phyloP scores from a whole-genome alignment of 2,329 filamentous ascomycete species.

The Aspergillus sp. region DNA sequence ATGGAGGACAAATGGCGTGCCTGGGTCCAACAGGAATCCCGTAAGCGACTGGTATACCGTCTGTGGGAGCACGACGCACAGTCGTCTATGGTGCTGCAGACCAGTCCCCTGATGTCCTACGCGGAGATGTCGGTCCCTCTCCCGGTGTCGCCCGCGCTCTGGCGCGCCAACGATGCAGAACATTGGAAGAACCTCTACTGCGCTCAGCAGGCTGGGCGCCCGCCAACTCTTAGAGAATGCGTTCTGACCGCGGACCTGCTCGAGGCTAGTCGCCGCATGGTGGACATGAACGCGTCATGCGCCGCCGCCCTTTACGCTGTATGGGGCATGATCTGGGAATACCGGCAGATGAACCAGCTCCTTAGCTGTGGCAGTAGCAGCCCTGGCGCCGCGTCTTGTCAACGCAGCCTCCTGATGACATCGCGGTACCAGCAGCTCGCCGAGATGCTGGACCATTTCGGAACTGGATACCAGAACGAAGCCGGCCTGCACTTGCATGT shows the following conservation, averaged over 20 bases:
- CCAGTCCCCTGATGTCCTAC: slow-evolving; percentile 58
- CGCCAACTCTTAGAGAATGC: slow-evolving; percentile 24
- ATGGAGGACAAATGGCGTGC: slow-evolving; percentile 56
- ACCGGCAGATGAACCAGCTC: slow-evolving; percentile 44
- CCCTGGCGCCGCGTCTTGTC: slow-evolving; percentile 29
- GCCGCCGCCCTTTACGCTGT: slow-evolving; percentile 56
- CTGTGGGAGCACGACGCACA: slow-evolving; percentile 58
- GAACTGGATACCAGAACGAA: slow-evolving; percentile 24
- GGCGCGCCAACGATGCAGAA: slow-evolving; percentile 54
- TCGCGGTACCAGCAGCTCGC: slow-evolving; percentile 55
- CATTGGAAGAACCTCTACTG: slow-evolving; percentile 58
- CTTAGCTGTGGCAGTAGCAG: too few relatives aligned
- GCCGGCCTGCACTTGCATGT: slow-evolving; percentile 26
- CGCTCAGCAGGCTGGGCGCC: slow-evolving; percentile 29
- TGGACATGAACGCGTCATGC: slow-evolving; percentile 47
- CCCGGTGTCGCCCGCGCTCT: slow-evolving; percentile 53
- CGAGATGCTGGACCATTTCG: slow-evolving; percentile 46
- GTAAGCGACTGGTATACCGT: slow-evolving; percentile 59
- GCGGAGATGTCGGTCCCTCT: slow-evolving; percentile 58
- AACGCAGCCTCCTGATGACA: slow-evolving; percentile 39
- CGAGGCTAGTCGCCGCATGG: slow-evolving; percentile 48
- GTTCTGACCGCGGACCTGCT: slow-evolving; percentile 42
- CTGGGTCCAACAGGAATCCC: slow-evolving; percentile 58
- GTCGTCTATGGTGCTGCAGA: slow-evolving; percentile 57
- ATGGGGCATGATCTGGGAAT: slow-evolving; percentile 58